Evolutionary conservation across 1,284 basidiomycete genomes (phyloP), one percentile per base, ranked within the genome.

Genomic region (Boletus semigastroideus): DNA sequence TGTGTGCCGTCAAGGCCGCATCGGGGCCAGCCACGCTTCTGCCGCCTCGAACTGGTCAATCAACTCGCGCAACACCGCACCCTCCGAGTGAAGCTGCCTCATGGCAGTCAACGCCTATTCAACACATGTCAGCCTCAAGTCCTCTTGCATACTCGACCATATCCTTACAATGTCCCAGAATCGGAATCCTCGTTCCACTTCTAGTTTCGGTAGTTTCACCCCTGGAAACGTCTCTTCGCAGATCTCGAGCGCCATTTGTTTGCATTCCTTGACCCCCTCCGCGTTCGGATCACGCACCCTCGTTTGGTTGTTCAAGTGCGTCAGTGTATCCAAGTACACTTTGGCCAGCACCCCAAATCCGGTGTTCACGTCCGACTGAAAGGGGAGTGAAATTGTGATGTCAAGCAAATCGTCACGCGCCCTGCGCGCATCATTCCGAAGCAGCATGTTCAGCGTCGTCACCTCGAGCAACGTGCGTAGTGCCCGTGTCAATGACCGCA

Each of bases 281-380:
- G 80, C 86, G 60, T 87, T 83, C 44, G 84, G 79, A 61, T 90
- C 83, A 33, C 83, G 78, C 53, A 96, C 90, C 52, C 87, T 74
- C 60, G 82, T 80, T 20, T 86, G 80, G 56, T 86, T 85, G 67
- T 92, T 93, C 63, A 90, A 79, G 72, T 92, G 92, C 51, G 90
- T 94, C 48, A 96, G 79, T 27, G 93, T 93, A 64, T 97, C 94
- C 59, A 97, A 75, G 74, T 95, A 94, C 28, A 94, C 96, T 77
- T 99, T 99, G 39, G 92, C 92, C 6, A 99, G 80, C 58, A 99
- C 92, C 2, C 96, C 96, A 73, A 98, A 97, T 11, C 96, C 96
- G 1, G 97, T 99, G 76, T 98, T 98, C 57, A 94, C 91, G 64
- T 99, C 97, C 45, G 82, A 81, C 70, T 98, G 95, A 84, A 99